These are phyloP conservation scores for Alternaria longipes DNA, from an alignment of 2,329 filamentous ascomycete species.

Conservation along the genomic window DNA sequence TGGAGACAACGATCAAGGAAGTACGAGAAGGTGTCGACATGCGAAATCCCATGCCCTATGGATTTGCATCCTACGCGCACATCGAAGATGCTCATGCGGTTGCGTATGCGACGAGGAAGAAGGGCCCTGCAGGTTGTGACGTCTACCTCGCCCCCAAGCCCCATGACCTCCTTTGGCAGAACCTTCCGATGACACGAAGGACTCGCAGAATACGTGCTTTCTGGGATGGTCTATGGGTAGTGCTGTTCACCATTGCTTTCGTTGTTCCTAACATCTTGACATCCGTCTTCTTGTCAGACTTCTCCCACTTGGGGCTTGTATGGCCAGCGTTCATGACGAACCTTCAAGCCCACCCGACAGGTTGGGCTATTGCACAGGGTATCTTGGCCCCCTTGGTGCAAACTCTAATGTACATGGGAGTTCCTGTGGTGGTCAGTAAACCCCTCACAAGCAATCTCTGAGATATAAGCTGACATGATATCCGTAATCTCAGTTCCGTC, in stretches of 20 bases:
- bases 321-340: slow-evolving; percentile 79
- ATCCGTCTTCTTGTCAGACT: slow-evolving; percentile 88
- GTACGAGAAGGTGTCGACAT: slow-evolving; percentile 85
- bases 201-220: slow-evolving; percentile 76
- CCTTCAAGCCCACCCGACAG: slow-evolving; percentile 68
- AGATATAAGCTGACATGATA: slow-evolving; percentile 1
- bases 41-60: slow-evolving; percentile 86
- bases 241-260: slow-evolving; percentile 82
- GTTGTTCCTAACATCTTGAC: slow-evolving; percentile 92
- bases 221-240: slow-evolving; percentile 84
- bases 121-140: slow-evolving; percentile 78
- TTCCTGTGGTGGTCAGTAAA: slow-evolving; percentile 72
- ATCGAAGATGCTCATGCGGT: slow-evolving; percentile 86
- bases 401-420: slow-evolving; percentile 82
- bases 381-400: slow-evolving; percentile 86
- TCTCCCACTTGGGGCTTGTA: slow-evolving; percentile 80
- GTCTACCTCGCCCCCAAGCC: slow-evolving; percentile 84
- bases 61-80: slow-evolving; percentile 90
- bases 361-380: slow-evolving; percentile 92
- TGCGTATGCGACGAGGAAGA: slow-evolving; percentile 80
- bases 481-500: slow-evolving; percentile 68
- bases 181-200: slow-evolving; percentile 76
- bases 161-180: slow-evolving; percentile 95
- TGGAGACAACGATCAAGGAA: slow-evolving; percentile 86
- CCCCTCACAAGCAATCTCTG: not conserved